These are phyloP conservation scores for Pisolithus albus DNA, from an alignment of 768 basidiomycete species.

Conservation along the genomic window DNA sequence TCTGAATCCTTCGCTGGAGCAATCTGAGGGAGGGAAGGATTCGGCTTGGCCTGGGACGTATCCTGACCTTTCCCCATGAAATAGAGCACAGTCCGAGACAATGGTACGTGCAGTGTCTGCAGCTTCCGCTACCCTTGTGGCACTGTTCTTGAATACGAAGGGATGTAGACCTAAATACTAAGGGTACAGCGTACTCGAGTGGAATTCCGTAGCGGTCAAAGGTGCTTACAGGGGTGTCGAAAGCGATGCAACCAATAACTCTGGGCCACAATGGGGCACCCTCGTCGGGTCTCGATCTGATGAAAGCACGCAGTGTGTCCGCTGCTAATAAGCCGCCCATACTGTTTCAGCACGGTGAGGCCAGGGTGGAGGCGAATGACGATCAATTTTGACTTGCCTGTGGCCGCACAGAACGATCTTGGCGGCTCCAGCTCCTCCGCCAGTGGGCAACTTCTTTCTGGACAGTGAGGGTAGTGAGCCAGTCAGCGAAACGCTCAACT, in stretches of 20 bases:
- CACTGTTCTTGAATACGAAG: slow-evolving; percentile 74
- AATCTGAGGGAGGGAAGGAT: slow-evolving; percentile 25
- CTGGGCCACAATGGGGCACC: slow-evolving; percentile 78
- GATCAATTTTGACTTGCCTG: slow-evolving; percentile 41
- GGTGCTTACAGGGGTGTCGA: slow-evolving; percentile 80
- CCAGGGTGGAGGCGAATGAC: background rate
- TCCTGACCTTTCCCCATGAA: slow-evolving; percentile 44
- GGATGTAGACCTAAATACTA: slow-evolving; percentile 89
- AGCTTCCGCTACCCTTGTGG: slow-evolving; percentile 68
- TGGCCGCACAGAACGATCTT: slow-evolving; percentile 88
- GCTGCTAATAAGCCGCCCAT: slow-evolving; percentile 92
- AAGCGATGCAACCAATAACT: slow-evolving; percentile 78
- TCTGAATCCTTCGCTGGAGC: slow-evolving; percentile 22
- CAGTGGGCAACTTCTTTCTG: slow-evolving; percentile 72
- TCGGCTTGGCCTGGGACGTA: slow-evolving; percentile 18
- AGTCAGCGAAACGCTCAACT: slow-evolving; percentile 81
- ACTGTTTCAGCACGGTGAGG: slow-evolving; percentile 33
- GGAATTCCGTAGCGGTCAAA: background rate
- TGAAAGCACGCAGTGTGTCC: slow-evolving; percentile 72
- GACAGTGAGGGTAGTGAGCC: slow-evolving; percentile 87
- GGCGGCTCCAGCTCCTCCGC: slow-evolving; percentile 65
- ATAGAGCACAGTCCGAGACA: slow-evolving; percentile 54
- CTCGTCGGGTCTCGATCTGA: slow-evolving; percentile 56
- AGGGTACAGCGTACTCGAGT: slow-evolving; percentile 1
- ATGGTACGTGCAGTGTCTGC: slow-evolving; percentile 59